Conservation (phyloP, 2,329 filamentous ascomycete species). For the Emericellopsis atlantica region DNA sequence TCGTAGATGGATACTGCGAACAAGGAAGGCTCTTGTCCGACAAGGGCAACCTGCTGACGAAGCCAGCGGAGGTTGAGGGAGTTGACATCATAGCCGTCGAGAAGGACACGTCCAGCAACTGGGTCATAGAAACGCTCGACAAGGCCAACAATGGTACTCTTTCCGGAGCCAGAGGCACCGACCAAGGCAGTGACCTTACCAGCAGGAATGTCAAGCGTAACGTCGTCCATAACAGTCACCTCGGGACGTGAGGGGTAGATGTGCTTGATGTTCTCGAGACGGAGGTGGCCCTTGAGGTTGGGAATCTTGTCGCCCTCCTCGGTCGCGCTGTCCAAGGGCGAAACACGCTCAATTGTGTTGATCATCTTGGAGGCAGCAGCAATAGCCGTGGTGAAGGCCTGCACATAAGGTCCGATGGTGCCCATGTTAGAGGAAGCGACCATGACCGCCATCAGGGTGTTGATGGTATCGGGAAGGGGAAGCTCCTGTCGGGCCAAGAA, state of each 20-base stretch:
- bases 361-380: constrained; percentile 87
- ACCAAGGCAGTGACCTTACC: constrained; percentile 91
- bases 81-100: constrained; percentile 75
- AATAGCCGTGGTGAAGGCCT: constrained; percentile 73
- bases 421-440: constrained; percentile 87
- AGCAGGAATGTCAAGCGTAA: constrained; percentile 68
- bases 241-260: constrained; percentile 92
- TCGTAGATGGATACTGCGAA: constrained; percentile 82
- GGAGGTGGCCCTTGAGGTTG: constrained; percentile 52
- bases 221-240: constrained; percentile 75
- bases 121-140: constrained; percentile 93
- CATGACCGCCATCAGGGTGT: constrained; percentile 81
- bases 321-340: constrained; percentile 68
- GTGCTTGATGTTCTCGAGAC: constrained; percentile 73
- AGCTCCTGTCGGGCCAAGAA: constrained; percentile 36
- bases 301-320: constrained; percentile 57
- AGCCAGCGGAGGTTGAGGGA: constrained; percentile 82
- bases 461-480: constrained; percentile 60
- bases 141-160: constrained; percentile 86
- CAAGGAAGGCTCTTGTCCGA: constrained; percentile 84
- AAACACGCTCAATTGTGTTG: constrained; percentile 79
- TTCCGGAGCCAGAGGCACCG: constrained; percentile 86
- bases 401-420: constrained; percentile 73
- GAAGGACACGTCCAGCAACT: constrained; percentile 61
- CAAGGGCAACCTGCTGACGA: constrained; percentile 80